These are phyloP conservation scores for Friedmanniomyces endolithicus DNA, from an alignment of 495 filamentous ascomycete species.

Conservation along the genomic window DNA sequence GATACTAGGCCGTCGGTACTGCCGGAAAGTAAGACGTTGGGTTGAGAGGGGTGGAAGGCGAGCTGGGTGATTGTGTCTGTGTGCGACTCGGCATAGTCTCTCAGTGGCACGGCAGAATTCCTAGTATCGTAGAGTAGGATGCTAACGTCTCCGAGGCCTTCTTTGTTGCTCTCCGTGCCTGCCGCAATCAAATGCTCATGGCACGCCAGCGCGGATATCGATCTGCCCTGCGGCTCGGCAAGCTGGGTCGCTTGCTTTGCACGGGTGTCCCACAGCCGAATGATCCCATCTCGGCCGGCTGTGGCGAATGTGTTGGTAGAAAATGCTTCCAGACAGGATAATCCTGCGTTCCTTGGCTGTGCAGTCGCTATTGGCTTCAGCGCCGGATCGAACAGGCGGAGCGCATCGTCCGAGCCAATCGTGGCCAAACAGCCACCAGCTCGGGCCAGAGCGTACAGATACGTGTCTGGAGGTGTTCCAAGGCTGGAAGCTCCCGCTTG, in stretches of 20 bases:
- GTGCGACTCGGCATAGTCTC: constrained; percentile 72
- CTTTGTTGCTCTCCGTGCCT: constrained; percentile 52
- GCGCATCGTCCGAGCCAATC: constrained; percentile 33
- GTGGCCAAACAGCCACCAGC: constrained; percentile 20
- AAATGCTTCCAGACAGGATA: constrained; percentile 44
- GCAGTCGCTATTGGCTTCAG: constrained; percentile 24
- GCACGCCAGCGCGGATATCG: constrained; percentile 55
- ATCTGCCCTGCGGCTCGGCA: not conserved
- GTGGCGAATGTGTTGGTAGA: constrained; percentile 38
- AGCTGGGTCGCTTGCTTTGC: constrained; percentile 6
- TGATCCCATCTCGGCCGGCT: constrained; percentile 48
- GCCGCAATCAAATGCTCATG: constrained; percentile 51
- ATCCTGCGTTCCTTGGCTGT: constrained; percentile 38
- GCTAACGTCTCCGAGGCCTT: constrained; percentile 41
- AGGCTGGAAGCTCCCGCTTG: constrained; percentile 5
- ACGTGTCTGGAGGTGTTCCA: constrained; percentile 13
- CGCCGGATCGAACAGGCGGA: constrained; percentile 9
- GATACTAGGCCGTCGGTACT: constrained; percentile 89
- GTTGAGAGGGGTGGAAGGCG: constrained; percentile 51
- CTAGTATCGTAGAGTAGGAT: constrained; percentile 54
- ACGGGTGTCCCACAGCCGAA: constrained; percentile 45
- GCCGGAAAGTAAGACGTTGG: constrained; percentile 61
- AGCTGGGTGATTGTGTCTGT: constrained; percentile 86
- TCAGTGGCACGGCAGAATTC: constrained; percentile 38
- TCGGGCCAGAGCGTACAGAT: constrained; percentile 12